Evolutionary conservation across 1,139 yeast species (phyloP).

Genomic region (Debaryomyces singareniensis): DNA sequence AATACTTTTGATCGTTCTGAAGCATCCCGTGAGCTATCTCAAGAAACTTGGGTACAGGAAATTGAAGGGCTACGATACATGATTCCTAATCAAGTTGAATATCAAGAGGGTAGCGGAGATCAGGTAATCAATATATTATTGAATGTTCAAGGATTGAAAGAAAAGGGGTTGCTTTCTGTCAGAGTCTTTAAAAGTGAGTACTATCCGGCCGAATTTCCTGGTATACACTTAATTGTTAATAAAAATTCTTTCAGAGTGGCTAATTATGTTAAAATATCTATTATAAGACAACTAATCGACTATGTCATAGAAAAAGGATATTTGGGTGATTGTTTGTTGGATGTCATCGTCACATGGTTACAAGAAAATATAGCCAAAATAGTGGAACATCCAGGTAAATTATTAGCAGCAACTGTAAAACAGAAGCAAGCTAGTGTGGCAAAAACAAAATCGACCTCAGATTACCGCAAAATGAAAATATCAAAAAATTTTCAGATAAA

Average conservation of each 20-base stretch:
- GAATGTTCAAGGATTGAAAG: conserved; percentile 22
- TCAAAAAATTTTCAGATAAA: neutral
- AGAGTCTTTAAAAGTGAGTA: conserved; percentile 44
- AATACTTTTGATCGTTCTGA: conserved; percentile 6
- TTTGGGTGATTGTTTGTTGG: conserved; percentile 66
- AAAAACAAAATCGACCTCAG: neutral
- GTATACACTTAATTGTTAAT: conserved; percentile 50
- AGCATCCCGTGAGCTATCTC: conserved; percentile 27
- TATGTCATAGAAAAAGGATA: conserved; percentile 35
- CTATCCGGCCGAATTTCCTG: conserved; percentile 60
- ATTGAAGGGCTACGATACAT: conserved; percentile 60
- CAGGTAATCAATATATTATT: conserved; percentile 25
- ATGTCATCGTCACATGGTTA: conserved; percentile 66
- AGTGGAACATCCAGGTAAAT: conserved; percentile 68
- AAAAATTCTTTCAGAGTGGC: conserved; percentile 50
- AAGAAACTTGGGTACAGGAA: conserved; percentile 69
- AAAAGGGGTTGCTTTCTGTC: conserved; percentile 32
- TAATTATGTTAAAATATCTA: conserved; percentile 65
- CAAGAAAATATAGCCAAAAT: conserved; percentile 54
- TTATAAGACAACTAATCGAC: conserved; percentile 42
- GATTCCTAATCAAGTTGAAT: conserved; percentile 25
- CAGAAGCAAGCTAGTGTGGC: neutral
- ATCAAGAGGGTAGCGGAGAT: conserved; percentile 14
- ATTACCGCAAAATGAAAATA: neutral
- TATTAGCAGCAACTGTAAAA: conserved; percentile 21